Base-by-base conservation (phyloP, 2,329 filamentous ascomycete species). In the Gliomastix tumulicola region DNA sequence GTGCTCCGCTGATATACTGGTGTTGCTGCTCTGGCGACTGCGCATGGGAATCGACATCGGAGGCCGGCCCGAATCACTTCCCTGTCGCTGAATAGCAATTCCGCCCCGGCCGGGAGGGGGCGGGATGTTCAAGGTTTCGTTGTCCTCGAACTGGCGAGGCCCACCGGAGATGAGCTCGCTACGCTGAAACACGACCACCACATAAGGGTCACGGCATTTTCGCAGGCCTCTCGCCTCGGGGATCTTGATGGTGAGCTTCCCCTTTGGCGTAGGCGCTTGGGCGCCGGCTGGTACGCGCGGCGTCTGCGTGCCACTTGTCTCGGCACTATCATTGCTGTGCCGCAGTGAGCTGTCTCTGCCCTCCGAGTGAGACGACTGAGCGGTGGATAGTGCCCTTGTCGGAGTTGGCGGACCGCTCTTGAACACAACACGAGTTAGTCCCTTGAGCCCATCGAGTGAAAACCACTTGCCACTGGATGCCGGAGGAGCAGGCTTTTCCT, bases 41-140 rank as follows among this genome's bases (percentile, higher is more conserved):
- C 84, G 82, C 88, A 97, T 96, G 3, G 92, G 92, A 46, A 98
- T 97, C 21, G 88, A 87, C 81, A 96, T 90, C 13, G 88, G 57
- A 6, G 86, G 76, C 36, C 83, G 77, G 20, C 88, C 86, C 21
- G 82, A 83, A 49, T 94, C 88, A 54, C 86, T 92, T 40, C 82
- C 84, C 43, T 84, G 79, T 39, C 83, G 74, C 50, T 79, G 74
- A 40, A 82, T 80, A 1, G 77, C 66, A 39, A 80, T 69, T 20
- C 75, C 71, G 23, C 74, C 71, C 37, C 66, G 55, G 32, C 49
- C 67, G 49, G 65, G 71, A n/a, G n/a, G n/a, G 46, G 71, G 76
- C n/a, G 60, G 55, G 23, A 59, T 51, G 27, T 49, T 53, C 18
- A 65, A 45, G 40, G 71, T 53, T 38, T 82, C 76, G 31, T 80